A percentile compares a stretch with the other conserved stretches of the same genome.
phyloP scores from a whole-genome alignment of 768 basidiomycete species.

The Hypsizygus marmoreus region DNA sequence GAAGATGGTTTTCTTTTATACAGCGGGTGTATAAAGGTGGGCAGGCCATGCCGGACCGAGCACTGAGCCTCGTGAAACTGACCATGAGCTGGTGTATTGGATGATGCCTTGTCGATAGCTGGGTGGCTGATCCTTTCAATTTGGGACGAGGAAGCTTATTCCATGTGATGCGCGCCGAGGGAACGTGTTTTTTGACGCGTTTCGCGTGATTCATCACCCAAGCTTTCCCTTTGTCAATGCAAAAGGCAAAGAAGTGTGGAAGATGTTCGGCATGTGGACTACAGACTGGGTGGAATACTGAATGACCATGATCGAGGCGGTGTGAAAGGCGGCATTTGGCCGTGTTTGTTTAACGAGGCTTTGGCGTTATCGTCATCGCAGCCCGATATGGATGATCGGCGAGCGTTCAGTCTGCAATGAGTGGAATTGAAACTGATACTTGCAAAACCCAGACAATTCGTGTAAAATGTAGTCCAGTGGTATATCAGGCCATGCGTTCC shows the following conservation, averaged over 20 bases:
- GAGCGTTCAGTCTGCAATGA: too few relatives aligned
- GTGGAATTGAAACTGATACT: too few relatives aligned
- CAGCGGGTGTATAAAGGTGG: slow-evolving; percentile 2
- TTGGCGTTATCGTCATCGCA: background rate
- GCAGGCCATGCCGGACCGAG: slow-evolving; percentile 21
- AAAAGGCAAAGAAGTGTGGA: too few relatives aligned
- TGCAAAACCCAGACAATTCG: too few relatives aligned
- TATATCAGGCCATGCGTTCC: too few relatives aligned
- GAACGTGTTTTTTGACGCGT: slow-evolving; percentile 2
- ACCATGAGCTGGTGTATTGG: slow-evolving; percentile 5
- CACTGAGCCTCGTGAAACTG: slow-evolving; percentile 12
- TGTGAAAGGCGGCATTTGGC: background rate
- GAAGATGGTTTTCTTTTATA: slow-evolving; percentile 7
- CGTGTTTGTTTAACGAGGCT: background rate
- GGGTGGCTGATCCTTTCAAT: background rate
- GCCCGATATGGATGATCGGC: too few relatives aligned
- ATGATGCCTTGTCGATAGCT: background rate
- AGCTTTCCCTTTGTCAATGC: too few relatives aligned
- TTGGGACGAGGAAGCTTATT: slow-evolving; percentile 2
- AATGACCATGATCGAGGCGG: background rate
- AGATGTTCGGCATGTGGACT: too few relatives aligned
- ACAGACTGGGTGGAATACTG: background rate
- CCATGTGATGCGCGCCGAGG: slow-evolving; percentile 11
- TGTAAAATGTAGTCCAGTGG: too few relatives aligned
- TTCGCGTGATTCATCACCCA: too few relatives aligned